These are phyloP conservation scores for Cercospora sojina DNA, from an alignment of 2,329 filamentous ascomycete species.

Conservation along the genomic window DNA sequence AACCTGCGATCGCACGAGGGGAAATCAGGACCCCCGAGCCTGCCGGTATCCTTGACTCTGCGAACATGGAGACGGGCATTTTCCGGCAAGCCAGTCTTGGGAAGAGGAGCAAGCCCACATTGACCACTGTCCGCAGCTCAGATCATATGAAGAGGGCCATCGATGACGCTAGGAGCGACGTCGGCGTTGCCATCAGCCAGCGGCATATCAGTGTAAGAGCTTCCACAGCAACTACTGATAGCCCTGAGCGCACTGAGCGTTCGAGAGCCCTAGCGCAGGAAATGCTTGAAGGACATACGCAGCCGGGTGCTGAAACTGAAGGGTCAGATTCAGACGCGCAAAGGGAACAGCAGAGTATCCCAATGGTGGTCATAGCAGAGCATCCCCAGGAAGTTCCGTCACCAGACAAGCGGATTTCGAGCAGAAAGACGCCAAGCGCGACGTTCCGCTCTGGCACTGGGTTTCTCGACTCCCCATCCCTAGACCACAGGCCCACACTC, in stretches of 20 bases:
- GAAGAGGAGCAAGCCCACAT: constrained; percentile 47
- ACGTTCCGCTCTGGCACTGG: constrained; percentile 38
- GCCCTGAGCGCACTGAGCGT: constrained; percentile 11
- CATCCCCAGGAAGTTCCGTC: constrained; percentile 8
- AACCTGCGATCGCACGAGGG: constrained; percentile 16
- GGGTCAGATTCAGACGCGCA: not conserved
- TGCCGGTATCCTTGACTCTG: constrained; percentile 4
- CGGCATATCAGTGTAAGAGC: constrained; percentile 10
- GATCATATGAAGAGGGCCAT: constrained; percentile 34
- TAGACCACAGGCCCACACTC: not conserved
- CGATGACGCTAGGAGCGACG: constrained; percentile 15
- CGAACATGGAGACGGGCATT: constrained; percentile 31
- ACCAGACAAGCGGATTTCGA: not conserved
- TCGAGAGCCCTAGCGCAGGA: constrained; percentile 14
- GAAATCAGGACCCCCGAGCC: constrained; percentile 10
- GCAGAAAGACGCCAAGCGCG: constrained; percentile 28
- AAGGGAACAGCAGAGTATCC: not conserved
- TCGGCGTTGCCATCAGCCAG: constrained; percentile 26
- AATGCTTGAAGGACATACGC: constrained; percentile 20
- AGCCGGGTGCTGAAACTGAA: constrained; percentile 8
- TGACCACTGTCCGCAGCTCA: constrained; percentile 50
- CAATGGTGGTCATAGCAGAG: not conserved
- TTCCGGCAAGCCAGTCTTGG: constrained; percentile 52
- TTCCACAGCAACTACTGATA: not conserved
- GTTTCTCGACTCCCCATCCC: constrained; percentile 36